Percentiles rank a stretch among this genome's conserved stretches.
These are phyloP conservation scores for Starmerella ratchasimensis DNA, from an alignment of 805 yeast genomes.

Conservation along the genomic window DNA sequence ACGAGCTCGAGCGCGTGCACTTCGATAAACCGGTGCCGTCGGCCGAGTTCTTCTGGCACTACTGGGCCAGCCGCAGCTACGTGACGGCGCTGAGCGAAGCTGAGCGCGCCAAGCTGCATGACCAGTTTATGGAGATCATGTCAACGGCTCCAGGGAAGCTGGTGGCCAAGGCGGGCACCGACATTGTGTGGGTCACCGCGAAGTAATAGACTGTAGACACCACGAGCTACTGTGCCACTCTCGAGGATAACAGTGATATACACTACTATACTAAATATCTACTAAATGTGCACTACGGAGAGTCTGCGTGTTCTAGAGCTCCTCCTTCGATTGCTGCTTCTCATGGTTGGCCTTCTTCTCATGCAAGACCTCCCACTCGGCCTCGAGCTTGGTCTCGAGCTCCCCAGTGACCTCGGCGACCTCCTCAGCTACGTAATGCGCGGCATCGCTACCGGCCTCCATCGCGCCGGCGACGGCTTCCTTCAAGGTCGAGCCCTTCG, in stretches of 20 bases:
- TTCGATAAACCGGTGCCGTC: constrained; percentile 12
- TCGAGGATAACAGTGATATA: neutral
- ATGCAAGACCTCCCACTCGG: too few relatives aligned
- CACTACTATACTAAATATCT: neutral
- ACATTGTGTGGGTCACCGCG: constrained; percentile 19
- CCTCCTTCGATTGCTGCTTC: too few relatives aligned
- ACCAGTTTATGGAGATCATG: constrained; percentile 19
- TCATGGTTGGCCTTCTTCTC: too few relatives aligned
- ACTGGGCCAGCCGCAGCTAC: constrained; percentile 44
- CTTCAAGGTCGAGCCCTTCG: too few relatives aligned
- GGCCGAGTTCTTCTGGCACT: constrained; percentile 30
- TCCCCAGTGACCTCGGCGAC: too few relatives aligned
- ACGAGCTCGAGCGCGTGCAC: constrained; percentile 27
- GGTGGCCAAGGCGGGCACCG: constrained; percentile 20
- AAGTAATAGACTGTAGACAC: too few relatives aligned
- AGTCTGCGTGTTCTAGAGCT: too few relatives aligned
- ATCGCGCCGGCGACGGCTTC: too few relatives aligned
- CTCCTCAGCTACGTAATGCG: too few relatives aligned
- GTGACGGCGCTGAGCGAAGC: constrained; percentile 34
- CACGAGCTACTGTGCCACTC: neutral
- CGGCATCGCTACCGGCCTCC: too few relatives aligned
- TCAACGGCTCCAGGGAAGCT: constrained; percentile 9
- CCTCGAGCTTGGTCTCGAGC: too few relatives aligned
- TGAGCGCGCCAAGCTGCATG: constrained; percentile 27
- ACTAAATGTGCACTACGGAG: too few relatives aligned